Conservation (phyloP, 495 filamentous ascomycete species). For the Penicillium verhagenii region DNA sequence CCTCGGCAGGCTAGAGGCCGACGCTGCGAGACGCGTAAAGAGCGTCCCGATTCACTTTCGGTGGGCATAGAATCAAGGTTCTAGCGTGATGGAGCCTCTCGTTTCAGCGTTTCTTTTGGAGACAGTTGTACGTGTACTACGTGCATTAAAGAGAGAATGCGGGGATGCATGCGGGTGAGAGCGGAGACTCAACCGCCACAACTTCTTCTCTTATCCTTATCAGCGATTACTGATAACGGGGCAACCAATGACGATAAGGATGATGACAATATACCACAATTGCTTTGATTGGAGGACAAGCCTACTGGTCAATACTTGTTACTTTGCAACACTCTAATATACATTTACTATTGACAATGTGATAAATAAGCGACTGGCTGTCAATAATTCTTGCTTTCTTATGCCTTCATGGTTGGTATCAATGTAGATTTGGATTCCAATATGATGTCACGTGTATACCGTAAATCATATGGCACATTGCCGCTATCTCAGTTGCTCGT, state of each 20-base stretch:
- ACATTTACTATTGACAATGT: too few relatives aligned
- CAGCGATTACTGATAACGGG: neutral
- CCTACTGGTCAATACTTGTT: neutral
- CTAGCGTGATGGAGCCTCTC: constrained; percentile 1
- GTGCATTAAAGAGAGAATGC: constrained; percentile 1
- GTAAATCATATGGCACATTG: too few relatives aligned
- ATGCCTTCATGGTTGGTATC: too few relatives aligned
- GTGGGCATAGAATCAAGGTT: constrained; percentile 7
- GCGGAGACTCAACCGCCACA: constrained; percentile 7
- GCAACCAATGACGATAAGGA: neutral
- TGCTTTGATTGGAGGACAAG: neutral
- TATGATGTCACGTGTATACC: too few relatives aligned
- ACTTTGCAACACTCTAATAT: too few relatives aligned
- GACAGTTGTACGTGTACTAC: neutral
- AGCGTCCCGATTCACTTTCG: constrained; percentile 7
- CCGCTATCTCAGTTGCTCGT: too few relatives aligned
- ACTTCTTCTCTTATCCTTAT: neutral
- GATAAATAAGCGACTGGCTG: too few relatives aligned
- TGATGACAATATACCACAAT: neutral
- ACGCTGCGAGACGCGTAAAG: constrained; percentile 30
- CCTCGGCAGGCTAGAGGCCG: constrained; percentile 34
- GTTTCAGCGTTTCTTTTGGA: neutral
- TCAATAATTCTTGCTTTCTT: too few relatives aligned
- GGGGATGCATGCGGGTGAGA: constrained; percentile 11
- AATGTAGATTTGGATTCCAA: too few relatives aligned